These are phyloP conservation scores for Pythium phragmiticola DNA, from an alignment of 352 stramenopile species.

Conservation along the genomic window DNA sequence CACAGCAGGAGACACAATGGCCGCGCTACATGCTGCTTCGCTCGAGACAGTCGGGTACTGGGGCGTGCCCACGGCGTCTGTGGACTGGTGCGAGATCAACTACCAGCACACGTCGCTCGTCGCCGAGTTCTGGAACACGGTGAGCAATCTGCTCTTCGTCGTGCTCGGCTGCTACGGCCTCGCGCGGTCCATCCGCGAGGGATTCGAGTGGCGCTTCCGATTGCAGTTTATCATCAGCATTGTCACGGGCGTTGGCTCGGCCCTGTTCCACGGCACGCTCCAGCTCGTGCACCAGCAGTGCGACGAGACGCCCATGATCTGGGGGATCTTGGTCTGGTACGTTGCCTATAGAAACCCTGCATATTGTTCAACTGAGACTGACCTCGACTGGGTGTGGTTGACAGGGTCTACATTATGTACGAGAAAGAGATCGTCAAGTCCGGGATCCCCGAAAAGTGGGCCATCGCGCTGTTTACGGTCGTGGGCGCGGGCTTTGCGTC, in stretches of 20 bases:
- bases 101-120: conserved; percentile 80
- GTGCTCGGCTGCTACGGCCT: conserved; percentile 75
- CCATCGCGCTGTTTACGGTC: conserved; percentile 49
- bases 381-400: not conserved
- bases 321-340: conserved; percentile 71
- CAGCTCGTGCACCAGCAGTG: conserved; percentile 79
- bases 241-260: conserved; percentile 76
- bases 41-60: conserved; percentile 26
- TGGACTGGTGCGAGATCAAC: conserved; percentile 88
- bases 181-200: conserved; percentile 52
- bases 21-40: not conserved
- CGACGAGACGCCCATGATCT: conserved; percentile 87
- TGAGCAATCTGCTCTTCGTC: conserved; percentile 82
- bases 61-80: conserved; percentile 69
- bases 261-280: conserved; percentile 86
- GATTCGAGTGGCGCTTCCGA: conserved; percentile 78
- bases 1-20: not conserved
- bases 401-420: conserved; percentile 82
- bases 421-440: conserved; percentile 63
- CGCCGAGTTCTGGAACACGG: conserved; percentile 88
- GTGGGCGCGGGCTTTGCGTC: conserved; percentile 68
- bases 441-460: conserved; percentile 39
- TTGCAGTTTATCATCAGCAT: conserved; percentile 74
- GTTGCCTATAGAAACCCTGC: not conserved
- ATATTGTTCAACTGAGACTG: not conserved